A percentile compares a stretch with the other conserved stretches of the same genome.
Conservation (phyloP, 371 early-diverging fungal genomes). For the Mortierella sp. region DNA sequence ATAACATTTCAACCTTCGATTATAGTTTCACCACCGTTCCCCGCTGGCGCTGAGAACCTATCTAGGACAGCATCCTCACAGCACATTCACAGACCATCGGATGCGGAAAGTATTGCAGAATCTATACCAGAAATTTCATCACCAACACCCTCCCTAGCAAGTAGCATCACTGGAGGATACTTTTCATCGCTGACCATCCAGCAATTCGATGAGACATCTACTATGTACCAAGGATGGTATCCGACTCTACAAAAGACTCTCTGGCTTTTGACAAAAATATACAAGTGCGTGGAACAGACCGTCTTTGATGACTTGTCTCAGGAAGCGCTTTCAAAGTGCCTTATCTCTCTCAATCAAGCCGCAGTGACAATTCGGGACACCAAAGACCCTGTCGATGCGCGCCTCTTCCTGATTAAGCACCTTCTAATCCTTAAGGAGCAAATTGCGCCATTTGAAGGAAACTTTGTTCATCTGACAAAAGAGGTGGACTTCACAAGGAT, state of each 20-base stretch:
- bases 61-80: conserved; percentile 29
- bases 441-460: conserved; percentile 80
- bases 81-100: conserved; percentile 42
- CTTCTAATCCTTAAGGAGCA: conserved; percentile 85
- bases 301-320: conserved; percentile 89
- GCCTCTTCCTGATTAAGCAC: conserved; percentile 86
- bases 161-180: conserved; percentile 52
- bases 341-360: conserved; percentile 62
- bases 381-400: conserved; percentile 76
- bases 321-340: conserved; percentile 83
- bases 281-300: conserved; percentile 76
- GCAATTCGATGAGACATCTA: conserved; percentile 48
- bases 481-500: conserved; percentile 77
- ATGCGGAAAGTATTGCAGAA: conserved; percentile 43
- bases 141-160: conserved; percentile 56
- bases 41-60: conserved; percentile 9
- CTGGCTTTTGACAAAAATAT: conserved; percentile 85
- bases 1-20: neutral
- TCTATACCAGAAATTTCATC: conserved; percentile 48
- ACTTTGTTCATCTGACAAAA: conserved; percentile 78
- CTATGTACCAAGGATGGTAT: conserved; percentile 78
- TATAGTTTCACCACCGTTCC: conserved; percentile 18
- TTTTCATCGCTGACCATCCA: conserved; percentile 44
- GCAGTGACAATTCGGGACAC: conserved; percentile 33
- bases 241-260: conserved; percentile 86